A percentile compares a stretch with the other conserved stretches of the same genome.
Evolutionary conservation across 1,284 basidiomycete genomes (phyloP).

Genomic region (Rhodofomes roseus): DNA sequence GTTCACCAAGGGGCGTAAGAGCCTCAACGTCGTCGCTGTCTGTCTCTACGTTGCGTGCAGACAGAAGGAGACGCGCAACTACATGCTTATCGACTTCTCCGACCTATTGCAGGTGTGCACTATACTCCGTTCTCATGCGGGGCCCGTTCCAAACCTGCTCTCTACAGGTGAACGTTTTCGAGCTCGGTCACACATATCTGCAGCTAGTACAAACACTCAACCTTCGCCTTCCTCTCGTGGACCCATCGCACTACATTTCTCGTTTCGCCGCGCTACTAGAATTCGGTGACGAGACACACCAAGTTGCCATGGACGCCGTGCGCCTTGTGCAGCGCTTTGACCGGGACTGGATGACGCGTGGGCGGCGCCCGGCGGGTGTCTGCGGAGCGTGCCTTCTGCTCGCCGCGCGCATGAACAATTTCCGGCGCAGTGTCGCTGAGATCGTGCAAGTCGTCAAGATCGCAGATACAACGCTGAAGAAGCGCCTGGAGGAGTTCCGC

Average conservation of each 20-base stretch:
- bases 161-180: slow-evolving; percentile 91
- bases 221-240: slow-evolving; percentile 86
- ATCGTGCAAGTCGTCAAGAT: slow-evolving; percentile 99
- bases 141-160: background rate
- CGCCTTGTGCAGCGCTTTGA: slow-evolving; percentile 94
- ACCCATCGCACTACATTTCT: slow-evolving; percentile 96
- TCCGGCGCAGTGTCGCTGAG: slow-evolving; percentile 88
- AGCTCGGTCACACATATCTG: slow-evolving; percentile 94
- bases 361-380: slow-evolving; percentile 93
- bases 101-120: slow-evolving; percentile 76
- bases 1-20: slow-evolving; percentile 91
- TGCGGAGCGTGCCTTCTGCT: slow-evolving; percentile 95
- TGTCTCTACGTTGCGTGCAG: slow-evolving; percentile 95
- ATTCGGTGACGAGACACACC: slow-evolving; percentile 92
- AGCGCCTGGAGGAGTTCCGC: slow-evolving; percentile 95
- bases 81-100: slow-evolving; percentile 99
- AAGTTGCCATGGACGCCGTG: slow-evolving; percentile 91
- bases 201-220: slow-evolving; percentile 90
- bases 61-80: slow-evolving; percentile 84
- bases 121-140: background rate
- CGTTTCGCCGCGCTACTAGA: slow-evolving; percentile 96
- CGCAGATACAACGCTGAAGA: slow-evolving; percentile 90
- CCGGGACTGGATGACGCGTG: slow-evolving; percentile 96
- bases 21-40: slow-evolving; percentile 90
- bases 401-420: slow-evolving; percentile 98